Evolutionary conservation across 2,329 filamentous ascomycete genomes (phyloP).

Genomic region (Pseudonectria foliicola): DNA sequence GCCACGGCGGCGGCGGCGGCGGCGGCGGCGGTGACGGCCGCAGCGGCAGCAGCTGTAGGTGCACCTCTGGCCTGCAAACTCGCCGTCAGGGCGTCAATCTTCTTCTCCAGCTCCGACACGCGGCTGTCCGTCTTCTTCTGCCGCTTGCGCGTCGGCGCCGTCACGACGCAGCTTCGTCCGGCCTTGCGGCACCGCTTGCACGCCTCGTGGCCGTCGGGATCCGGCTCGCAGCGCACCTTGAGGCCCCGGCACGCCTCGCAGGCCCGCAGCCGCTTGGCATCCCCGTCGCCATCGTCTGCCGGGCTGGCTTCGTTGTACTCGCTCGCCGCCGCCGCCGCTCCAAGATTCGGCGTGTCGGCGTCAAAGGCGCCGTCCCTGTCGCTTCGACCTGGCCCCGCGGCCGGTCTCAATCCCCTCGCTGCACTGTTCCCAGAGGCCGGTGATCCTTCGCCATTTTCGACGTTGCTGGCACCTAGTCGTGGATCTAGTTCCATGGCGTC

Average conservation of each 20-base stretch:
- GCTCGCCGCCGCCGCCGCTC: slow-evolving; percentile 10
- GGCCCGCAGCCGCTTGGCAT: slow-evolving; percentile 61
- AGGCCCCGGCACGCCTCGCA: slow-evolving; percentile 70
- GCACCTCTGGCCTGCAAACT: slow-evolving; percentile 56
- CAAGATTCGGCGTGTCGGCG: slow-evolving; percentile 17
- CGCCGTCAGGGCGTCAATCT: slow-evolving; percentile 82
- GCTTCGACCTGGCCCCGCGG: slow-evolving; percentile 8
- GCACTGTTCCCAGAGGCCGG: slow-evolving; percentile 9
- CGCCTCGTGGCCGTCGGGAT: slow-evolving; percentile 55
- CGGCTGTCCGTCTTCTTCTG: slow-evolving; percentile 89
- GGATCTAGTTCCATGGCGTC: slow-evolving; percentile 28
- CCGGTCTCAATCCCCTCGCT: slow-evolving; percentile 8
- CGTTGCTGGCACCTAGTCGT: slow-evolving; percentile 19
- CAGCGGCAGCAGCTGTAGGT: slow-evolving; percentile 8
- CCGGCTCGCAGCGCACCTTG: slow-evolving; percentile 81
- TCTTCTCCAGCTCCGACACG: slow-evolving; percentile 85
- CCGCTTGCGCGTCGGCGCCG: slow-evolving; percentile 65
- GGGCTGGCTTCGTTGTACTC: slow-evolving; percentile 8
- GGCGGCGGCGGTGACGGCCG: too few species aligned
- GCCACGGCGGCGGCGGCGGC: not conserved
- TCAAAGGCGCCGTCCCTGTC: slow-evolving; percentile 14
- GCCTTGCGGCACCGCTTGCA: slow-evolving; percentile 77
- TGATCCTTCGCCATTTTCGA: slow-evolving; percentile 17
- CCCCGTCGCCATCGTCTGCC: slow-evolving; percentile 23
- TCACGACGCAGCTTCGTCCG: slow-evolving; percentile 69